Evolutionary conservation across 2,329 filamentous ascomycete genomes (phyloP), one percentile per base, ranked within the genome.

Genomic region (Penicillium freii): DNA sequence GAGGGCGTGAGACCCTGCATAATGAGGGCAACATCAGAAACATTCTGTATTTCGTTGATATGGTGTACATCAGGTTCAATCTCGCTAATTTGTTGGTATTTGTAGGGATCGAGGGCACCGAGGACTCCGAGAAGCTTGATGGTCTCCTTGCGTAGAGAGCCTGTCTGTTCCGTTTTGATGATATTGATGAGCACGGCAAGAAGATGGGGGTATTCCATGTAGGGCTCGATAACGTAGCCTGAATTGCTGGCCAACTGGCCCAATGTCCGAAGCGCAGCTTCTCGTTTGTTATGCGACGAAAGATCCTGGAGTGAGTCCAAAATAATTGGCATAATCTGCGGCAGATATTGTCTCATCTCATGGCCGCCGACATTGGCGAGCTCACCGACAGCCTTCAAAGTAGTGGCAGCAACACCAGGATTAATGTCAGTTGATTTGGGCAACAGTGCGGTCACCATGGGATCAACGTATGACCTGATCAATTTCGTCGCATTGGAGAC

Each of bases 1-100:
- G 93, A 97, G 0, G 94, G 95, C 0, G 92, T 97, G 40, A 97
- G 81, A 15, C 95, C 94, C 42, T 91, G 92, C 93, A 99, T 99
- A 82, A 99, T 97, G 31, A 99, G 82, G 4, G 92, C 94, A 45
- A 99, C 95, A 74, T 99, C 94, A 0, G 93, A 96, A 67, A 96
- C 81, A 9, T 80, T 79, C 64, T 87, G 82, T n/a, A 84, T 81
- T 69, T 88, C 86, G 45, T 85, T 80, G 54, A 84, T 81, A 47
- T 87, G 84, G 69, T 94, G 90, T 62, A 88, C 84, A 70, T 97
- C 93, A 0, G 92, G 91, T 2, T 87, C 89, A 62, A 88, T 87
- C 73, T 97, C 93, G 72, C 95, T 90, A 51, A 96, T 92, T 78
- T 96, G 90, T 77, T 83, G 93, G 71, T 97, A 91, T 71, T 93